Base-by-base conservation (phyloP, 2,329 filamentous ascomycete genomes). In the Emericellopsis atlantica region DNA sequence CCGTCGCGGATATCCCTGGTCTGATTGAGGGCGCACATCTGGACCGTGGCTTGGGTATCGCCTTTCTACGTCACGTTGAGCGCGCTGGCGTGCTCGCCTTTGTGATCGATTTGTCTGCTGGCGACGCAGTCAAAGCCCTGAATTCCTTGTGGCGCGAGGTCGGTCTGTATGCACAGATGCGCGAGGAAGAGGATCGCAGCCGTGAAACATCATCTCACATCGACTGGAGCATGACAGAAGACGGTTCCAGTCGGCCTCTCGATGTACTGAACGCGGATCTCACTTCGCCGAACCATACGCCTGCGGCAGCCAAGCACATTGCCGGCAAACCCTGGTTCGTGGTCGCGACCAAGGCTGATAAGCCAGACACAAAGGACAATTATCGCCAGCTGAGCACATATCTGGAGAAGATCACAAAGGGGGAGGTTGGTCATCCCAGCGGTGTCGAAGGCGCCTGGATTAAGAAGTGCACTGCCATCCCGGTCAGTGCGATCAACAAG, bases 321-420 rank as follows among this genome's bases (percentile, higher is more conserved):
- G 84, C 84, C n/a, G 76, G 76, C 29, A 98, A 98, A 64, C 89
- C 92, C 1, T 98, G 92, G 92, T 92, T 94, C 53, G 89, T 95
- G 5, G 79, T 95, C 35, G 90, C 86, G 1, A 95, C 89, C 16
- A 96, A 96, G 62, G 89, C 86, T 1, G 90, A 96, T 57, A 58
- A 94, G 41, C 76, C 80, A 4, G 74, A 73, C 4, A 94, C 92
- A 2, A 75, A 88, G 57, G 73, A 78, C 21, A 93, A 92, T 55
- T 98, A 86, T 57, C 61, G 59, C 31, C 61, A 65, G 40, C 64
- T 98, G 49, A 78, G 79, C 48, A 61, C 63, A 8, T 95, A 95
- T 59, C 62, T 98, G 4, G 67, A 73, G 5, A 65, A 64, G 4
- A 71, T 96, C 21, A 74, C 74, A 40, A 65, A 64, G 1, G 81